Conservation (phyloP, 441 rosid genomes). For the Populus hybrid region DNA sequence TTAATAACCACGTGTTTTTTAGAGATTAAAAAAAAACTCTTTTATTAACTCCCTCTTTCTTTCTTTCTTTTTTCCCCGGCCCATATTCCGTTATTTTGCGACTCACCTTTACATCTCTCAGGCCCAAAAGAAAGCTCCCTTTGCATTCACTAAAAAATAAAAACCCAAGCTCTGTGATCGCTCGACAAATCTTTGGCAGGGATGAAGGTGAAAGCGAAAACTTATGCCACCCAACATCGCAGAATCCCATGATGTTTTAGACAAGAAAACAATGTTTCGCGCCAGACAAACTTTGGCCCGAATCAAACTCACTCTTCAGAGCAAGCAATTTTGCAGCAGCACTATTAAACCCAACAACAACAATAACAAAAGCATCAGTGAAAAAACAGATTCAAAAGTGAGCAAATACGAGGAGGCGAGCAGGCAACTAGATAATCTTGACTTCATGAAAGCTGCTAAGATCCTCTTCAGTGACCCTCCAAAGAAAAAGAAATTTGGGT, state of each 20-base stretch:
- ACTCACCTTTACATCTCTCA: too few species aligned
- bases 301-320: constrained; percentile 16
- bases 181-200: neutral
- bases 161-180: neutral
- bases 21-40: too few species aligned
- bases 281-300: constrained; percentile 33
- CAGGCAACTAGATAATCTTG: constrained; percentile 59
- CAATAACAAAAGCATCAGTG: constrained; percentile 16
- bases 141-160: neutral
- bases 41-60: neutral
- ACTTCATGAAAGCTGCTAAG: constrained; percentile 65
- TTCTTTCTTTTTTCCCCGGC: neutral
- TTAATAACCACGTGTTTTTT: too few species aligned
- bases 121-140: too few species aligned
- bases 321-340: constrained; percentile 29
- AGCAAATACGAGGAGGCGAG: constrained; percentile 47
- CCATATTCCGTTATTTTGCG: neutral
- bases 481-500: constrained; percentile 69
- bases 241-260: neutral
- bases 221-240: neutral
- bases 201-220: neutral
- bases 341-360: constrained; percentile 13
- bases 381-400: constrained; percentile 34
- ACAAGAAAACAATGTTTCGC: constrained; percentile 33
- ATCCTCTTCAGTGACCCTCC: constrained; percentile 62